These are phyloP conservation scores for Phytophthora tubulina DNA, from an alignment of 352 stramenopile genomes.

Conservation along the genomic window DNA sequence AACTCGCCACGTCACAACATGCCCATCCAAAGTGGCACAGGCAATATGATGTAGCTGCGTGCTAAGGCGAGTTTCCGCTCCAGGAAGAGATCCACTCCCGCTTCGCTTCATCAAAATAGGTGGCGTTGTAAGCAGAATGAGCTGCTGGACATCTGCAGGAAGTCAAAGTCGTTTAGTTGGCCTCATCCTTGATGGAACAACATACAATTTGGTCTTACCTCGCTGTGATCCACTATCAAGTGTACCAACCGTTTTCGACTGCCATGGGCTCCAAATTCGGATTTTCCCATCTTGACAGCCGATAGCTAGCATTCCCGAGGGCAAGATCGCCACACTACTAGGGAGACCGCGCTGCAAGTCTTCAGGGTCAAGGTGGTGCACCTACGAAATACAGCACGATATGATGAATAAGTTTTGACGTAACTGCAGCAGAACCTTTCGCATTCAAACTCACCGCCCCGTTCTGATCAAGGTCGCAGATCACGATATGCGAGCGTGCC, in stretches of 20 bases:
- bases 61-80: slow-evolving; percentile 36
- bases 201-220: slow-evolving; percentile 31
- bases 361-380: slow-evolving; percentile 50
- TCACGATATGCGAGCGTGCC: slow-evolving; percentile 63
- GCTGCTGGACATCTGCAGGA: slow-evolving; percentile 68
- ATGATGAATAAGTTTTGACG: slow-evolving; percentile 1
- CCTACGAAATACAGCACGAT: slow-evolving; percentile 19
- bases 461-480: slow-evolving; percentile 80
- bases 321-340: slow-evolving; percentile 68
- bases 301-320: slow-evolving; percentile 71
- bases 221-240: slow-evolving; percentile 69
- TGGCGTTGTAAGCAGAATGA: slow-evolving; percentile 65
- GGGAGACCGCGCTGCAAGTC: slow-evolving; percentile 72
- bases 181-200: not conserved
- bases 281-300: slow-evolving; percentile 83
- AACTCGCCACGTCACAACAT: slow-evolving; percentile 67
- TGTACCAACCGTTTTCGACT: slow-evolving; percentile 67
- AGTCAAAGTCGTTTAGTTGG: not conserved
- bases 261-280: slow-evolving; percentile 68
- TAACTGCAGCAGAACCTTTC: not conserved
- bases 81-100: slow-evolving; percentile 41
- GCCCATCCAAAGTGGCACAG: slow-evolving; percentile 65
- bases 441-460: slow-evolving; percentile 38
- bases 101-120: slow-evolving; percentile 46
- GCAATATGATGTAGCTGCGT: slow-evolving; percentile 59